Evolutionary conservation across 371 early-diverging fungal genomes (phyloP).

Genomic region (Mortierella sp.): DNA sequence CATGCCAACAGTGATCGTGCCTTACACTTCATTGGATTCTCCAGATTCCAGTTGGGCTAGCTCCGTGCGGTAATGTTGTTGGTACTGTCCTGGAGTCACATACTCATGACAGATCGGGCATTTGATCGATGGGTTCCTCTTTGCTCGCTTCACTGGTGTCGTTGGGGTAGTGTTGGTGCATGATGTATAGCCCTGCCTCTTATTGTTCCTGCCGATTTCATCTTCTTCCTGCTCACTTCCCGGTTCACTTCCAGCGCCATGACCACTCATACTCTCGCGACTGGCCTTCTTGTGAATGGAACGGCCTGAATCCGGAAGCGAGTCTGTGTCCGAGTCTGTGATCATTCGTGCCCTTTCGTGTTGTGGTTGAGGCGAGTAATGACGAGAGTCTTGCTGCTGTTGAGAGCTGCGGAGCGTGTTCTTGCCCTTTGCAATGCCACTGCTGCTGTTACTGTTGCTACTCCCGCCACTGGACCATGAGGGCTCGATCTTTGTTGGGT

Average conservation of each 20-base stretch:
- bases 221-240: conserved; percentile 8
- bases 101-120: conserved; percentile 72
- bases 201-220: neutral
- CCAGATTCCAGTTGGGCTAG: conserved; percentile 59
- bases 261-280: neutral
- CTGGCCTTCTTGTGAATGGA: neutral
- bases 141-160: conserved; percentile 33
- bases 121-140: conserved; percentile 60
- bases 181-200: neutral
- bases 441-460: neutral
- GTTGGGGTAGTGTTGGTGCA: neutral
- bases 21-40: conserved; percentile 56
- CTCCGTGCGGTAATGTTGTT: conserved; percentile 69
- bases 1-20: conserved; percentile 1
- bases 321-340: conserved; percentile 5
- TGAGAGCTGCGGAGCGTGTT: neutral
- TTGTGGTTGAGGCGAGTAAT: neutral
- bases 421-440: neutral
- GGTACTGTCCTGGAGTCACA: conserved; percentile 65
- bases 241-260: neutral
- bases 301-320: neutral
- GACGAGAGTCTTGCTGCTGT: neutral
- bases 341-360: neutral
- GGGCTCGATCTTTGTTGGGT: neutral
- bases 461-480: neutral